phyloP scores from a whole-genome alignment of 1,139 yeast species.

The Magnusiomyces clavatus region DNA sequence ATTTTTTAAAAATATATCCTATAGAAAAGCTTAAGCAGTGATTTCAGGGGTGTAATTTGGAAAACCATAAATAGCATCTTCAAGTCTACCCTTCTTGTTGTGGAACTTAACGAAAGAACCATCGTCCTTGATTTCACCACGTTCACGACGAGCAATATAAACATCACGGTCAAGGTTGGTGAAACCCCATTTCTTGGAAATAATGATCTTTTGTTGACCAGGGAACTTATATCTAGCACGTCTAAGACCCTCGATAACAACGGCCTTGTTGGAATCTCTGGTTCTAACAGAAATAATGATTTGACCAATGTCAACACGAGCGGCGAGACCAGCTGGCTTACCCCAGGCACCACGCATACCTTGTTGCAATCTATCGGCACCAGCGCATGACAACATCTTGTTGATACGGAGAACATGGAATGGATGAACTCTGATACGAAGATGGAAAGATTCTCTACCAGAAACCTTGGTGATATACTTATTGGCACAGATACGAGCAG shows the following conservation, averaged over 20 bases:
- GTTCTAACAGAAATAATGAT: slow-evolving; percentile 97
- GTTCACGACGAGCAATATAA: slow-evolving; percentile 86
- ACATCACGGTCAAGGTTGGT: slow-evolving; percentile 97
- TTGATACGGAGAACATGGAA: slow-evolving; percentile 99
- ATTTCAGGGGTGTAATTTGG: slow-evolving; percentile 61
- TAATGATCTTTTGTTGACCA: slow-evolving; percentile 98
- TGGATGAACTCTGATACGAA: slow-evolving; percentile 99
- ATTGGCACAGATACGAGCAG: slow-evolving; percentile 99
- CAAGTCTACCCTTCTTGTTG: slow-evolving; percentile 92
- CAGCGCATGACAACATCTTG: slow-evolving; percentile 99
- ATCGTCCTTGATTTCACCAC: slow-evolving; percentile 98
- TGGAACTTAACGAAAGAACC: slow-evolving; percentile 99
- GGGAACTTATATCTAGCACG: slow-evolving; percentile 99
- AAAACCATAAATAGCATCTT: slow-evolving; percentile 86
- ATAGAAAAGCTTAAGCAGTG: slow-evolving; percentile 21
- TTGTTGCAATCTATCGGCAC: slow-evolving; percentile 99
- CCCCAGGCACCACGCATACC: slow-evolving; percentile 99
- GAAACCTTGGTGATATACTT: slow-evolving; percentile 95
- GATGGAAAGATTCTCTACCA: slow-evolving; percentile 99
- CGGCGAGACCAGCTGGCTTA: slow-evolving; percentile 99
- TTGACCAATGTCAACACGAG: slow-evolving; percentile 98
- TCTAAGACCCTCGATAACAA: slow-evolving; percentile 98
- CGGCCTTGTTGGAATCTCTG: slow-evolving; percentile 95
- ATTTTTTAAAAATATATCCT: background rate
- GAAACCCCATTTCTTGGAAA: slow-evolving; percentile 99